These are phyloP conservation scores for Botrytis sinoallii DNA, from an alignment of 2,329 filamentous ascomycete species.

Conservation along the genomic window DNA sequence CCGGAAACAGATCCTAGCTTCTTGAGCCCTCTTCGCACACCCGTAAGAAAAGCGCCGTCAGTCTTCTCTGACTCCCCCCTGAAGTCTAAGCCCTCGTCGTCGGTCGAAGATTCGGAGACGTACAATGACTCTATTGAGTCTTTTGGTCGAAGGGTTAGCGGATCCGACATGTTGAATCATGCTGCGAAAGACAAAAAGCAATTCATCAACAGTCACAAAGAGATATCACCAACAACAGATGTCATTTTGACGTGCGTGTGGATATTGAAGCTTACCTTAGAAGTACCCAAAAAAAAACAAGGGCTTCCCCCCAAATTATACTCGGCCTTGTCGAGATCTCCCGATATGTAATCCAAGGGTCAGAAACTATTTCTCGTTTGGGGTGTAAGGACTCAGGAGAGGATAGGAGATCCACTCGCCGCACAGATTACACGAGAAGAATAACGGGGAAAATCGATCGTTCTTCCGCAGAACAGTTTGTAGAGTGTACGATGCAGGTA, in stretches of 20 bases:
- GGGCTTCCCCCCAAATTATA: conserved; percentile 22
- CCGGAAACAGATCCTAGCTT: conserved; percentile 36
- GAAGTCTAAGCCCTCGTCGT: conserved; percentile 25
- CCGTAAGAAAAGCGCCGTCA: conserved; percentile 32
- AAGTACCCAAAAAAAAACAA: conserved; percentile 9
- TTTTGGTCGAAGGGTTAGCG: conserved; percentile 35
- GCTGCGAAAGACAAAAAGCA: conserved; percentile 22
- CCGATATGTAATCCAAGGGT: conserved; percentile 12
- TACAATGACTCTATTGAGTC: conserved; percentile 32
- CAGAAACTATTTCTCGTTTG: conserved; percentile 8
- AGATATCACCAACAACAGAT: conserved; percentile 21
- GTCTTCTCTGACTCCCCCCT: conserved; percentile 18
- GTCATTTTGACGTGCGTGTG: conserved; percentile 20
- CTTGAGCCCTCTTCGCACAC: conserved; percentile 36
- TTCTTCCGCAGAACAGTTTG: conserved; percentile 3
- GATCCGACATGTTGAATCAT: conserved; percentile 37
- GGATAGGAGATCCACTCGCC: conserved; percentile 18
- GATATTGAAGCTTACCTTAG: conserved; percentile 19
- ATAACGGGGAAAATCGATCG: conserved; percentile 13
- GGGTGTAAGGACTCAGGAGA: conserved; percentile 19
- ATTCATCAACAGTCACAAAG: conserved; percentile 15
- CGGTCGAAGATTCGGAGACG: conserved; percentile 29
- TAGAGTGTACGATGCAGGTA: conserved; percentile 6
- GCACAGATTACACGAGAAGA: conserved; percentile 17
- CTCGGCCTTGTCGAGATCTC: conserved; percentile 23